Evolutionary conservation across 2,329 filamentous ascomycete genomes (phyloP), one percentile per base, ranked within the genome.

Genomic region (Calycina marina): DNA sequence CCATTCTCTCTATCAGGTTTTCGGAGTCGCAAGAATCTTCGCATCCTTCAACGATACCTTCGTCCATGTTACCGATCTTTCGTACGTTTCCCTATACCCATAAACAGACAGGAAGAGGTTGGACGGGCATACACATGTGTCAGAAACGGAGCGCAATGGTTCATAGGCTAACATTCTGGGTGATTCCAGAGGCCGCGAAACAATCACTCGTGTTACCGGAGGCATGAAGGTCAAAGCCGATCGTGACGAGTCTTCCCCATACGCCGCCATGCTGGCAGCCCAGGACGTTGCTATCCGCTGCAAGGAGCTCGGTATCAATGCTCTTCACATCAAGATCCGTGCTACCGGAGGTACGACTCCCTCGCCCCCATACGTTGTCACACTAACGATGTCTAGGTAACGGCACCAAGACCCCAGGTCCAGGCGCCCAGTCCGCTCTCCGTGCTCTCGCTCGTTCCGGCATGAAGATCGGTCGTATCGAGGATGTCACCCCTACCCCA

Each of bases 221-320:
- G 92, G 92, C 61, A 98, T 98, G 90, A 98, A 98, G 77, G 90
- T 98, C 77, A 98, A 98, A 81, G 86, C 86, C 65, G 86, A 98
- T 61, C 88, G 90, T 75, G 90, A 98, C 70, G 90, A 98, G 74
- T 96, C 88, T 57, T 96, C 90, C 52, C 90, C 90, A 56, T 98
- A 98, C 75, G 90, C 90, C 57, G 90, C 90, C 68, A 98, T 98
- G 90, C 86, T 98, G 82, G 90, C 90, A 67, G 90, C 90, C 50
- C 90, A 98, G 75, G 86, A 93, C 63, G 85, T 93, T 60, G 90
- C 90, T 56, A 69, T 73, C 61, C 84, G 90, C 48, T 90, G 83
- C 69, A 80, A 81, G 65, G 75, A 83, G 57, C 64, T 86, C 53
- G 76, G 74, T 51, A 86, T 90, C 59, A 94, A 85, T 61, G 88